Evolutionary conservation across 345 rosid species (phyloP).

Genomic region (Gynandropsis gynandra): DNA sequence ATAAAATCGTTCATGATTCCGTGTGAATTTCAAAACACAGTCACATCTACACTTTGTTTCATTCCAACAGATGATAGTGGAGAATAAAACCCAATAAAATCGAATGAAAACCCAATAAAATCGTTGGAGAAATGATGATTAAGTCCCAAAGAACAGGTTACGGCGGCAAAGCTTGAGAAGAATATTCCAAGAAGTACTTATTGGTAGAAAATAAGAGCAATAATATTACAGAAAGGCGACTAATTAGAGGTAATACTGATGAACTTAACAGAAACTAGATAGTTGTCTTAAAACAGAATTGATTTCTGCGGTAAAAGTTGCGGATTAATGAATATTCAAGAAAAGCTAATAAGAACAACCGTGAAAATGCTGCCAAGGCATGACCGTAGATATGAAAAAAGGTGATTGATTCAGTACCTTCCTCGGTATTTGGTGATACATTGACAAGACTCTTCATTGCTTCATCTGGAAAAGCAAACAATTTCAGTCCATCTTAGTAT

Average conservation of each 20-base stretch:
- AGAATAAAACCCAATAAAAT: not conserved
- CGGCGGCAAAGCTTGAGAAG: not conserved
- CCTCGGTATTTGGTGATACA: constrained; percentile 14
- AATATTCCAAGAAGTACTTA: not conserved
- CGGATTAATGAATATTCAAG: not conserved
- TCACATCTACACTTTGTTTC: not conserved
- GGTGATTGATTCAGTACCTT: constrained; percentile 18
- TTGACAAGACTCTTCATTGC: constrained; percentile 3
- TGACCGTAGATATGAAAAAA: no score
- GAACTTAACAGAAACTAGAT: no score
- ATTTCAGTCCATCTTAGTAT: constrained; percentile 1
- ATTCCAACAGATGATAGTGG: not conserved
- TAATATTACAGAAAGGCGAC: no score
- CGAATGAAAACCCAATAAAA: not conserved
- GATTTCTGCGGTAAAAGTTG: no score
- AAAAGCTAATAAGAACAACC: not conserved
- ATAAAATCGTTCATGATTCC: constrained; percentile 13
- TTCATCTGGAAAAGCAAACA: constrained; percentile 20
- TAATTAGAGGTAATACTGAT: no score
- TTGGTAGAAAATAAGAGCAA: no score
- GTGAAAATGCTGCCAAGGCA: not conserved
- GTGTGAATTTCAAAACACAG: constrained; percentile 6
- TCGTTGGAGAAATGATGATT: no score
- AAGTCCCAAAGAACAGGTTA: not conserved
- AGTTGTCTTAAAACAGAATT: no score